These are phyloP conservation scores for Castanospermum australe DNA, from an alignment of 306 rosid genomes.

Conservation along the genomic window DNA sequence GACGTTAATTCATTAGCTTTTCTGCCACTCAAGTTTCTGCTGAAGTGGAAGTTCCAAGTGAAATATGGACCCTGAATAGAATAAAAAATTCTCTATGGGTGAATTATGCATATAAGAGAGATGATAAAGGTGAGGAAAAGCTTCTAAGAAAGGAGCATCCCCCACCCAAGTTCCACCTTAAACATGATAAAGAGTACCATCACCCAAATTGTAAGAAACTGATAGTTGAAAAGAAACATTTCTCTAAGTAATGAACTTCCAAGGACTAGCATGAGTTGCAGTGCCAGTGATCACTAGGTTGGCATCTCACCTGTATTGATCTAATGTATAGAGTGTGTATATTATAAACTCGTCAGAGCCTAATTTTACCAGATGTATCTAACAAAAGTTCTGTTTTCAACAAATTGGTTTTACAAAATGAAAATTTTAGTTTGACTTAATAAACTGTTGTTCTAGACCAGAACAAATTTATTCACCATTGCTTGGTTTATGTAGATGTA, in stretches of 20 bases:
- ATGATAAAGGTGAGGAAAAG: neutral
- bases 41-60: neutral
- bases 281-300: neutral
- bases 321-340: neutral
- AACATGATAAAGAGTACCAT: neutral
- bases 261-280: neutral
- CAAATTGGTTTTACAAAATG: neutral
- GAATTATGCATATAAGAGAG: neutral
- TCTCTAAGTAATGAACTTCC: neutral
- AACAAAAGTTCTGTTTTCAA: neutral
- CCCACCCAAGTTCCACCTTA: neutral
- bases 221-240: neutral
- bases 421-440: neutral
- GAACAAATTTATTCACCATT: neutral
- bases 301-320: neutral
- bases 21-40: neutral
- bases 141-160: neutral
- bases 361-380: neutral
- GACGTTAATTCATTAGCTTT: neutral
- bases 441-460: neutral
- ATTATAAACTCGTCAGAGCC: neutral
- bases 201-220: neutral
- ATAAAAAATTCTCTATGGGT: neutral
- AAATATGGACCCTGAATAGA: neutral
- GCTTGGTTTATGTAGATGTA: slow-evolving; percentile 14